Conservation (phyloP, 441 rosid species). For the Pelargonium citronellum region DNA sequence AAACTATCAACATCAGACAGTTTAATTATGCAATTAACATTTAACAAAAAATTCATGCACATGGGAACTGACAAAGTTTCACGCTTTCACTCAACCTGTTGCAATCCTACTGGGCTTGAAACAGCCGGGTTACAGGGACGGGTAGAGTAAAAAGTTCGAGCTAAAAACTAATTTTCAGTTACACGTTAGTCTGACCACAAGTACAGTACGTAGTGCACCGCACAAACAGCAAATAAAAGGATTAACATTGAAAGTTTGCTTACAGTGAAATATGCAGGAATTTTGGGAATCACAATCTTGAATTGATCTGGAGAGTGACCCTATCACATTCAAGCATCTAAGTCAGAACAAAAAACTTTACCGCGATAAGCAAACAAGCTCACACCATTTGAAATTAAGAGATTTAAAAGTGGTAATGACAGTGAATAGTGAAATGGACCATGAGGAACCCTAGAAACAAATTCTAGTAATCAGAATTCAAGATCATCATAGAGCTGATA, state of each 20-base stretch:
- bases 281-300: conserved; percentile 76
- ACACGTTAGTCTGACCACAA: too few relatives aligned
- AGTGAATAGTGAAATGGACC: background rate
- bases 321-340: conserved; percentile 32
- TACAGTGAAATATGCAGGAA: conserved; percentile 98
- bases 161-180: too few relatives aligned
- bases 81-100: too few relatives aligned
- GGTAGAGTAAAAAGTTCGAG: too few relatives aligned
- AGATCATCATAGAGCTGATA: background rate
- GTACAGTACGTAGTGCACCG: background rate
- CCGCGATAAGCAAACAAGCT: conserved; percentile 10
- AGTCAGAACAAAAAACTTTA: conserved; percentile 8
- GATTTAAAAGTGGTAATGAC: background rate
- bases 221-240: background rate
- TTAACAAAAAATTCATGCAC: too few relatives aligned
- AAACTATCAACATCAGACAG: too few relatives aligned
- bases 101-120: too few relatives aligned
- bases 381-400: background rate
- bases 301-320: conserved; percentile 78
- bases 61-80: too few relatives aligned
- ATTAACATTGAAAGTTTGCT: conserved; percentile 16
- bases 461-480: background rate
- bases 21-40: too few relatives aligned
- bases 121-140: too few relatives aligned
- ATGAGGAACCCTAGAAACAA: background rate